Evolutionary conservation across 2,329 filamentous ascomycete species (phyloP), one percentile per base, ranked within the genome.

Genomic region (Colletotrichum gigasporum): DNA sequence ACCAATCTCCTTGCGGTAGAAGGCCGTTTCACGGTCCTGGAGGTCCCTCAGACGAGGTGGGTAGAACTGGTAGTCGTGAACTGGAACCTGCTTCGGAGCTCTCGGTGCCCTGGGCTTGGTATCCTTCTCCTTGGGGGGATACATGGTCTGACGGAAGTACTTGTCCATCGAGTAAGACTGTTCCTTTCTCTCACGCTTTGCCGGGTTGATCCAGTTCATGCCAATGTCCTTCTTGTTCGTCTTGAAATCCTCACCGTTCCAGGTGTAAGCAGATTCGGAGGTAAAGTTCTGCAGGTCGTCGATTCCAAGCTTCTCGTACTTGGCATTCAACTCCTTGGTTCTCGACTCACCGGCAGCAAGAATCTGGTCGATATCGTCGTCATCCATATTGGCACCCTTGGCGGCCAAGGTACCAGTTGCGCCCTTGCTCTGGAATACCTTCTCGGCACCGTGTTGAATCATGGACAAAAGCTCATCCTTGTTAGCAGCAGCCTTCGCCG

Each of bases 91-190:
- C 79, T 96, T 97, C 1, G 96, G 96, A 9, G 96, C 93, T 59
- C 94, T 90, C n/a, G 96, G 96, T 18, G 96, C 93, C 79, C 97
- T 97, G 8, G 95, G 94, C 77, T 97, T 97, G 24, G 92, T 87
- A 67, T 97, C 94, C 37, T 93, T 90, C 88, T 77, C 93, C 89
- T 92, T 96, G 34, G 87, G 85, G 10, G 85, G 85, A 71, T 92
- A 91, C 73, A 99, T 87, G 9, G 94, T 93, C 72, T 96, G 90
- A 69, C 95, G 91, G 80, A 98, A 99, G 80, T 99, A 99, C 78
- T 97, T 97, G 76, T 99, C 96, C 82, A 99, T 97, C 0, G 95
- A 97, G 76, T 99, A 99, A 5, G 93, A 94, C 75, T 97, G 94
- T 74, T 98, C 95, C 78, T 98, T 99, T 72, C 96, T 92, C 80